Evolutionary conservation across 2,329 filamentous ascomycete species (phyloP).

Genomic region (Arthrobotrys sphaeroides): DNA sequence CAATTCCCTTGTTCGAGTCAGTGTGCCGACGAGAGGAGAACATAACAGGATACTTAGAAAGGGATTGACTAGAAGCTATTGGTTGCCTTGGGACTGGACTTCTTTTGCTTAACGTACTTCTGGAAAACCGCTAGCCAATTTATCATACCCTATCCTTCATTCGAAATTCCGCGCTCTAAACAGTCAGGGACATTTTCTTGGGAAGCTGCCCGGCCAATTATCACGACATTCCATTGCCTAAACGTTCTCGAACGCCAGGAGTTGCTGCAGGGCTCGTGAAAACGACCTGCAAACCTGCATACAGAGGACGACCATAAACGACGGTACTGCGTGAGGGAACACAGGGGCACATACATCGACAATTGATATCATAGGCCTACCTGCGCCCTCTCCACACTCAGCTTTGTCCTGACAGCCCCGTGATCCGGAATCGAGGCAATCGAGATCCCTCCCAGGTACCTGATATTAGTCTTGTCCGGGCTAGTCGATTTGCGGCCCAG

Average conservation of each 20-base stretch:
- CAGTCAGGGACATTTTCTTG: constrained; percentile 50
- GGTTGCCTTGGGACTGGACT: constrained; percentile 37
- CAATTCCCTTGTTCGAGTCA: constrained; percentile 40
- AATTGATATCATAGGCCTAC: constrained; percentile 26
- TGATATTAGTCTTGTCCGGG: constrained; percentile 12
- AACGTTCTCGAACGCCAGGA: constrained; percentile 52
- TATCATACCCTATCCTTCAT: constrained; percentile 14
- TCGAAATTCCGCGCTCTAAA: constrained; percentile 47
- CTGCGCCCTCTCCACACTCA: constrained; percentile 11
- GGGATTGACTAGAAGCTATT: constrained; percentile 45
- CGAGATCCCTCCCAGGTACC: constrained; percentile 25
- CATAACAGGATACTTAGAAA: constrained; percentile 15
- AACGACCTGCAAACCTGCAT: constrained; percentile 37
- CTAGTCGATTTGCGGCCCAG: constrained; percentile 32
- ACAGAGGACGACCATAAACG: constrained; percentile 18
- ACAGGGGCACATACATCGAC: constrained; percentile 27
- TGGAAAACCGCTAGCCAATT: constrained; percentile 43
- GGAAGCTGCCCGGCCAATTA: constrained; percentile 31
- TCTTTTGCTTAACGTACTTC: constrained; percentile 26
- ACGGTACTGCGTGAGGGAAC: constrained; percentile 37
- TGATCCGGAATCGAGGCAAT: constrained; percentile 39
- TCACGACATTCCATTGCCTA: constrained; percentile 53
- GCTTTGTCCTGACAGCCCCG: constrained; percentile 38
- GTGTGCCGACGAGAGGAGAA: constrained; percentile 19
- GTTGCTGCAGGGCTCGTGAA: constrained; percentile 51